Evolutionary conservation across 805 yeast species (phyloP).

Genomic region (Candida vaughaniae): DNA sequence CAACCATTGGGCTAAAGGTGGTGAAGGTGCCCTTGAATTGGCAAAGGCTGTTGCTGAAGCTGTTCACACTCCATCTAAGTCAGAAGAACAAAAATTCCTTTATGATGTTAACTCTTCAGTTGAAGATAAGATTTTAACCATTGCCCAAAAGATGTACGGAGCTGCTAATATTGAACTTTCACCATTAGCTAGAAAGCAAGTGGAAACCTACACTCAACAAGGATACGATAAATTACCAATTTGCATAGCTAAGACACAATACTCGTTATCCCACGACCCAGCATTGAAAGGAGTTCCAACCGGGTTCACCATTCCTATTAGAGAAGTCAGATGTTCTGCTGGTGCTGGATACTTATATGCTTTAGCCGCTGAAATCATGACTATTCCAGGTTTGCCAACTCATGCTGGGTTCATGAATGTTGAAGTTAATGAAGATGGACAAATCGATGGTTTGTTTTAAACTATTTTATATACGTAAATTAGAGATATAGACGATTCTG

Average conservation of each 20-base stretch:
- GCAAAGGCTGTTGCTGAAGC: slow-evolving; percentile 84
- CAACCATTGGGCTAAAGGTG: slow-evolving; percentile 96
- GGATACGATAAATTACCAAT: slow-evolving; percentile 91
- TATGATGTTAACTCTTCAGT: slow-evolving; percentile 72
- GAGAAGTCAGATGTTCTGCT: slow-evolving; percentile 89
- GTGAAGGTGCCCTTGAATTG: slow-evolving; percentile 79
- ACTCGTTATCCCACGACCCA: slow-evolving; percentile 93
- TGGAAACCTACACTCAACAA: slow-evolving; percentile 77
- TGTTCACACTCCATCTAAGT: slow-evolving; percentile 40
- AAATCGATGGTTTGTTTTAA: slow-evolving; percentile 88
- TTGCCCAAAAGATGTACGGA: slow-evolving; percentile 90
- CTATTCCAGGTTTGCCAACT: slow-evolving; percentile 96
- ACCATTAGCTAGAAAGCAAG: slow-evolving; percentile 77
- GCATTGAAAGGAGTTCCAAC: slow-evolving; percentile 91
- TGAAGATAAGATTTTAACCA: slow-evolving; percentile 73
- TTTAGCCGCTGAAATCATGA: slow-evolving; percentile 93
- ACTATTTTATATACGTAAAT: slow-evolving; percentile 3
- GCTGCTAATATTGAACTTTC: slow-evolving; percentile 81
- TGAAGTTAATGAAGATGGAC: slow-evolving; percentile 86
- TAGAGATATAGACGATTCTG: slow-evolving; percentile 3
- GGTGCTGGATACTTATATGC: slow-evolving; percentile 98
- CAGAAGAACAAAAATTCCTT: slow-evolving; percentile 48
- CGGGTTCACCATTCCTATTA: slow-evolving; percentile 89
- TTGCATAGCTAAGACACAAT: slow-evolving; percentile 97
- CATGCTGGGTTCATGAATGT: slow-evolving; percentile 97